Conservation (phyloP, 805 yeast genomes). For the Candida lessepsii region DNA sequence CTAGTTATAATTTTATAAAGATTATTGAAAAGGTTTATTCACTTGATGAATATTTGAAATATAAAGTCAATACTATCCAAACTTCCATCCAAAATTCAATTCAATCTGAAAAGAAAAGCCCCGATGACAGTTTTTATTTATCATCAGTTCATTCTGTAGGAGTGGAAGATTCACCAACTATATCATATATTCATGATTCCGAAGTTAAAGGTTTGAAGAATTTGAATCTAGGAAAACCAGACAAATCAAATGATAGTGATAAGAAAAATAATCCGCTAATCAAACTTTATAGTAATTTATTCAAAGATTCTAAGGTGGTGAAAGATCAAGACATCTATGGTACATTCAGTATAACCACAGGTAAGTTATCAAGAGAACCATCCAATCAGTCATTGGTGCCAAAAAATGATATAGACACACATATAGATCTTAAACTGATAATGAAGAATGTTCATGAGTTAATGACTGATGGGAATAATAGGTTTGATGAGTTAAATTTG, state of each 20-base stretch:
- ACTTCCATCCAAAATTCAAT: no score
- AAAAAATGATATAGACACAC: no score
- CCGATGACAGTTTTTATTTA: conserved; percentile 6
- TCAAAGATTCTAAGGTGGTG: conserved; percentile 10
- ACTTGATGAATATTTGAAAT: conserved; percentile 18
- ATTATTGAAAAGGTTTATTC: conserved; percentile 18
- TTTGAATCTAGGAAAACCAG: not conserved
- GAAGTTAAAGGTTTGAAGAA: conserved; percentile 7
- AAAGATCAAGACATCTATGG: conserved; percentile 22
- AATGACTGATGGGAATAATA: conserved; percentile 18
- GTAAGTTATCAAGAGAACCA: conserved; percentile 6
- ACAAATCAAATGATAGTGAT: no score
- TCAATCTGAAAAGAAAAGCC: not conserved
- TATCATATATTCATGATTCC: not conserved
- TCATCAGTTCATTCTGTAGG: not conserved
- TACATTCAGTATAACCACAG: conserved; percentile 22
- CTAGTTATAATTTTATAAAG: conserved; percentile 18
- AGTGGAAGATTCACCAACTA: conserved; percentile 1
- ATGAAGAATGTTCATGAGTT: conserved; percentile 33
- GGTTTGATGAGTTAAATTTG: conserved; percentile 6
- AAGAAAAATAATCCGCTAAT: not conserved
- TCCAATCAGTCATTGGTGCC: not conserved
- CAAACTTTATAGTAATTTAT: conserved; percentile 5
- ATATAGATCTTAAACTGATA: conserved; percentile 22
- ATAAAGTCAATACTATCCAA: conserved; percentile 5